phyloP scores from a whole-genome alignment of 495 filamentous ascomycete genomes.

The Cenococcum geophilum region DNA sequence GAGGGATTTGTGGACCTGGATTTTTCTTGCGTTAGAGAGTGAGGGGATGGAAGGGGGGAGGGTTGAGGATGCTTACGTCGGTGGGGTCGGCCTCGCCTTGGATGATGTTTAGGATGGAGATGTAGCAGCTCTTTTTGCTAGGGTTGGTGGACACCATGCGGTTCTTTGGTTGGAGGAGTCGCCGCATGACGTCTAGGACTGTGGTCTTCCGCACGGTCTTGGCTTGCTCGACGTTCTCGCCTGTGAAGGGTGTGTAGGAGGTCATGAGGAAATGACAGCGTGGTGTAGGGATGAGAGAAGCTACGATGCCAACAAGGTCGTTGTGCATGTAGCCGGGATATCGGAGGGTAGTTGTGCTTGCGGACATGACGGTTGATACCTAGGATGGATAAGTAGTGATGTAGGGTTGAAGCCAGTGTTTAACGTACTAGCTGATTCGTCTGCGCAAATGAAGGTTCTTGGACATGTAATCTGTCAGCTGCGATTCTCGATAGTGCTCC shows the following conservation, averaged over 20 bases:
- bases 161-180: constrained; percentile 94
- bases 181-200: constrained; percentile 93
- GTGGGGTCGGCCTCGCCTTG: constrained; percentile 96
- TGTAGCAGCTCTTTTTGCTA: constrained; percentile 95
- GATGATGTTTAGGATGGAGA: constrained; percentile 97
- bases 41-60: background rate
- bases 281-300: constrained; percentile 90
- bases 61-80: constrained; percentile 51
- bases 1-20: constrained; percentile 82
- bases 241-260: constrained; percentile 94
- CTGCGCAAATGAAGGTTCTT: constrained; percentile 90
- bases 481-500: constrained; percentile 90
- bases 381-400: background rate
- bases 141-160: constrained; percentile 96
- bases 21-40: background rate
- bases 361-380: constrained; percentile 95
- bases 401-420: constrained; percentile 32
- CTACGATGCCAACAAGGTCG: constrained; percentile 92
- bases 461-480: constrained; percentile 86
- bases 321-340: constrained; percentile 99
- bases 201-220: constrained; percentile 97
- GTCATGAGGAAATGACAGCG: constrained; percentile 98
- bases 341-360: constrained; percentile 88
- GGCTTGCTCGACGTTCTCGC: constrained; percentile 89
- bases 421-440: constrained; percentile 75